Evolutionary conservation across 2,329 filamentous ascomycete species (phyloP), one percentile per base, ranked within the genome.

Genomic region (Colletotrichum agaves): DNA sequence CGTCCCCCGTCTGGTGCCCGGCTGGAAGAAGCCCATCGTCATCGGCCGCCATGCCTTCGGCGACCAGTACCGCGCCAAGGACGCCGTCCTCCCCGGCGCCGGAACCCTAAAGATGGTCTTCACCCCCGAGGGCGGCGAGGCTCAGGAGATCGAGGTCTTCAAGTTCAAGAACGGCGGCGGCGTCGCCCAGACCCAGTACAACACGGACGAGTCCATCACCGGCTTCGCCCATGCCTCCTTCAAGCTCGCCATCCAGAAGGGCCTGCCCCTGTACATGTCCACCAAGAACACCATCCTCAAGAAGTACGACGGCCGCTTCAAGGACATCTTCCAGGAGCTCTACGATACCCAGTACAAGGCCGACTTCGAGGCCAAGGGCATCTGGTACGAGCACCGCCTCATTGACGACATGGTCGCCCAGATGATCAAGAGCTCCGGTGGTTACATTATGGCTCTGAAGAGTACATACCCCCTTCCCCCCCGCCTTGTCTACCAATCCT

Each of bases 241-340:
- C 90, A 97, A 98, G 90, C 89, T 98, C 73, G 95, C 96, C 37
- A 84, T 98, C 50, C 86, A 89, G 81, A 96, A 97, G 88, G 85
- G 85, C 71, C 85, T 97, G 73, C 96, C 96, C n/a, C 86, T 99
- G 76, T 99, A 98, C 87, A 97, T 98, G 95, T 97, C 93, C 88
- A 99, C 96, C 82, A 99, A 99, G 91, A 98, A 98, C 88, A 99
- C 96, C 74, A 99, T 99, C 75, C 85, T 99, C 74, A 99, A 99
- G 88, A 95, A 94, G 82, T 99, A 99, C 83, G 96, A 99, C 78
- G 96, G 96, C 60, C 89, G 93, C 75, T 99, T 99, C 89, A 98
- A 98, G 90, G 96, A 99, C 78, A 97, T 98, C 81, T 99, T 99
- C 90, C 93, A 99, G 87, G 92, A 97, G 77, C 89, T 98, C 75